These are phyloP conservation scores for Niebla homalea DNA, from an alignment of 495 filamentous ascomycete species.

Conservation along the genomic window DNA sequence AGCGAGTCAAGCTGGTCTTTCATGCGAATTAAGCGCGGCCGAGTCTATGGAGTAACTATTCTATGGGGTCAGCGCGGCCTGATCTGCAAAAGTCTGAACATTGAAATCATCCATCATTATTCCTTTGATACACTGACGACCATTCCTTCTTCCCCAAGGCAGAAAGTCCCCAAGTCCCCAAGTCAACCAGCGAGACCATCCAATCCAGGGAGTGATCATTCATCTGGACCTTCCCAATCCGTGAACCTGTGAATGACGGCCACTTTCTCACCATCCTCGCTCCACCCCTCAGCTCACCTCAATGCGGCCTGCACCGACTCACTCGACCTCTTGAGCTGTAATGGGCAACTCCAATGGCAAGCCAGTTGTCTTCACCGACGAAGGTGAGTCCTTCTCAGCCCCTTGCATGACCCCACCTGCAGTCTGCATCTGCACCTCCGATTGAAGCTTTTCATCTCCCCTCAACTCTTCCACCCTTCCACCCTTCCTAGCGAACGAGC, in stretches of 20 bases:
- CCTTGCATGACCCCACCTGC: not conserved
- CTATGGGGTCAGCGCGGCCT: too few relatives aligned
- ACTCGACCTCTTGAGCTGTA: slow-evolving; percentile 4
- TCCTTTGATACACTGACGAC: too few relatives aligned
- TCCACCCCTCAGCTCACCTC: slow-evolving; percentile 2
- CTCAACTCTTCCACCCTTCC: not conserved
- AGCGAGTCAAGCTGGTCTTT: too few relatives aligned
- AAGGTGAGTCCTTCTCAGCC: slow-evolving; percentile 50
- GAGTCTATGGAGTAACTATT: too few relatives aligned
- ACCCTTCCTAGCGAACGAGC: not conserved
- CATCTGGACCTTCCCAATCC: too few relatives aligned
- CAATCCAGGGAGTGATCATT: too few relatives aligned
- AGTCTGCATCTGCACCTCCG: not conserved
- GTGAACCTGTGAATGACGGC: not conserved
- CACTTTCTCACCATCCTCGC: not conserved
- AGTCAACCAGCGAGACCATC: too few relatives aligned
- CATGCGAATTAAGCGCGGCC: too few relatives aligned
- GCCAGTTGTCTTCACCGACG: slow-evolving; percentile 79
- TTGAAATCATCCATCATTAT: too few relatives aligned
- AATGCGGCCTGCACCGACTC: slow-evolving; percentile 7
- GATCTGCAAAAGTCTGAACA: too few relatives aligned
- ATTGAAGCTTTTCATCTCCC: not conserved
- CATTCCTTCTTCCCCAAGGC: too few relatives aligned
- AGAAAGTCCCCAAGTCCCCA: too few relatives aligned
- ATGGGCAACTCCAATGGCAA: slow-evolving; percentile 97